phyloP scores from a whole-genome alignment of 352 stramenopile species.

The Plasmopara muralis region DNA sequence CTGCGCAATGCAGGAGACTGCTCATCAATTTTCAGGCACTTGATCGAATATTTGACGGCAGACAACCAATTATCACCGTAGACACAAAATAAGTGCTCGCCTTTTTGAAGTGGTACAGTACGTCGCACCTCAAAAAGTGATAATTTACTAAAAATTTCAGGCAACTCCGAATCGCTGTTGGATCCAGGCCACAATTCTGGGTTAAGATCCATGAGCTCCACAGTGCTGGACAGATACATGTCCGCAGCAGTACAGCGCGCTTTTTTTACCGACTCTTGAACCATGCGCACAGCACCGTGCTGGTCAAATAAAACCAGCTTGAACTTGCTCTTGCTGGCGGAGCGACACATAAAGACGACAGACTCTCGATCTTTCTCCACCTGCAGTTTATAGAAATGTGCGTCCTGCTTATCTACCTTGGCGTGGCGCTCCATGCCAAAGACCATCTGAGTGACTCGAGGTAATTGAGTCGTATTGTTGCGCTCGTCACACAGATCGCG shows the following conservation, averaged over 20 bases:
- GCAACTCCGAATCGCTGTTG: constrained; percentile 58
- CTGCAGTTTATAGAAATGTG: constrained; percentile 79
- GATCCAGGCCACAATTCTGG: constrained; percentile 63
- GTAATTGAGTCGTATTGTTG: constrained; percentile 56
- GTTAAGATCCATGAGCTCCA: constrained; percentile 85
- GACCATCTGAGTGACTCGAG: constrained; percentile 51
- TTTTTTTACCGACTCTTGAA: constrained; percentile 79
- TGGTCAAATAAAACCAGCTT: constrained; percentile 84
- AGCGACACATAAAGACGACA: constrained; percentile 79
- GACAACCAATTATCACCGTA: constrained; percentile 88
- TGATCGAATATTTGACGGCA: constrained; percentile 84
- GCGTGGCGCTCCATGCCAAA: constrained; percentile 67
- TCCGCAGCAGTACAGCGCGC: constrained; percentile 76
- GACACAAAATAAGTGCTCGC: constrained; percentile 80
- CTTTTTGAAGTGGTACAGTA: constrained; percentile 68
- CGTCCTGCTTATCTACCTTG: constrained; percentile 85
- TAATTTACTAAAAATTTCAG: constrained; percentile 80
- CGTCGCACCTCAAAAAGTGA: constrained; percentile 79
- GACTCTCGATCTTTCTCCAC: constrained; percentile 68
- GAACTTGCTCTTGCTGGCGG: constrained; percentile 81
- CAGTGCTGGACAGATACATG: constrained; percentile 80
- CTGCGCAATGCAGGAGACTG: constrained; percentile 39
- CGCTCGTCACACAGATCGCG: constrained; percentile 69
- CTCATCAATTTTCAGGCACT: constrained; percentile 73
- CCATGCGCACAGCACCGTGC: constrained; percentile 70